phyloP scores from a whole-genome alignment of 2,329 filamentous ascomycete genomes.

The Triangularia verruculosa region DNA sequence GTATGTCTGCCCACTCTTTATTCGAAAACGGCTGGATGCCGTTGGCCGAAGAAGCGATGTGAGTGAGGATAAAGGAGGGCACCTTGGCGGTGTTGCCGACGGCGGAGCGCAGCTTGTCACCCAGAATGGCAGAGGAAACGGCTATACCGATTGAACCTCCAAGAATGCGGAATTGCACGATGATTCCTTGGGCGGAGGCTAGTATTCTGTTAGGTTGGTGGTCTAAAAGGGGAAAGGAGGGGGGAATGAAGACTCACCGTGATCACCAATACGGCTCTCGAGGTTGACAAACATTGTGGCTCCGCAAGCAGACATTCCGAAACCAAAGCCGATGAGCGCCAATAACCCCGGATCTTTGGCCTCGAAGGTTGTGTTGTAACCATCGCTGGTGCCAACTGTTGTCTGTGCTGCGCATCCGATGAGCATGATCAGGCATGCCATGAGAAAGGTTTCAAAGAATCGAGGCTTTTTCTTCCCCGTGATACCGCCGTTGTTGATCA shows the following conservation, averaged over 20 bases:
- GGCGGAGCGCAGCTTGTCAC: not conserved
- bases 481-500: constrained; percentile 35
- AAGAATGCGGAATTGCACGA: constrained; percentile 50
- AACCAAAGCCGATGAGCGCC: constrained; percentile 51
- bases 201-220: not conserved
- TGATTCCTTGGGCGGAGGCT: constrained; percentile 52
- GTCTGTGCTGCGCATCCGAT: constrained; percentile 48
- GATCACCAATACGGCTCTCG: constrained; percentile 44
- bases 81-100: constrained; percentile 28
- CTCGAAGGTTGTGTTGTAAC: constrained; percentile 33
- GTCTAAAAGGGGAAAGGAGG: not conserved
- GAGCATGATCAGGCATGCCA: constrained; percentile 42
- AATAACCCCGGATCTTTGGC: constrained; percentile 49
- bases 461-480: constrained; percentile 35
- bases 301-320: constrained; percentile 47
- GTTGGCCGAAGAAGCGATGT: constrained; percentile 25
- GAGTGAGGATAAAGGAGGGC: constrained; percentile 29
- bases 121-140: constrained; percentile 43
- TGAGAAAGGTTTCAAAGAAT: constrained; percentile 43
- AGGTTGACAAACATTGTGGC: constrained; percentile 45
- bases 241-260: constrained; percentile 39
- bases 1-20: constrained; percentile 34
- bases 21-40: constrained; percentile 23
- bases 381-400: constrained; percentile 35
- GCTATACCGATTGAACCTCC: constrained; percentile 56